Evolutionary conservation across 2,329 filamentous ascomycete genomes (phyloP).

Genomic region (Monosporascus sp.): DNA sequence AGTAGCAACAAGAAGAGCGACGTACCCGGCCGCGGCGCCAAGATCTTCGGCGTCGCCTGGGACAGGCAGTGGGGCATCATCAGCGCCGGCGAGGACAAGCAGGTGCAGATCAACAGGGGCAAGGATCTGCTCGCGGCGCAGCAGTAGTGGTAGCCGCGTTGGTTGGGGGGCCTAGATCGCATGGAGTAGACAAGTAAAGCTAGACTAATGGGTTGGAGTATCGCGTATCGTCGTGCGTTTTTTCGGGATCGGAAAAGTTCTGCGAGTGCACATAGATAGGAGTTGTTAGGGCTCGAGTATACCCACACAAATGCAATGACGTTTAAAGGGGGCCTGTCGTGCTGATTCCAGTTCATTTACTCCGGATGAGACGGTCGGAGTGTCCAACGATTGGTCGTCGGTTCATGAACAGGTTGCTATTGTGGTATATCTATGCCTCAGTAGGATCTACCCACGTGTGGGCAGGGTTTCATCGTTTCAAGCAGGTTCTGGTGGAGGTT

Average conservation of each 20-base stretch:
- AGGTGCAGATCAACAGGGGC: constrained; percentile 82
- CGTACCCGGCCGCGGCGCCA: constrained; percentile 73
- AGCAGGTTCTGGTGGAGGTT: too few species aligned
- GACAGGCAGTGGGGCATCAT: constrained; percentile 82
- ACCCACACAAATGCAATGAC: background rate
- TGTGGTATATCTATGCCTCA: too few species aligned
- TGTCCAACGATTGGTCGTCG: too few species aligned
- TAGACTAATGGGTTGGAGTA: too few species aligned
- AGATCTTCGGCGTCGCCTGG: constrained; percentile 88
- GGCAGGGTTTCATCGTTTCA: too few species aligned
- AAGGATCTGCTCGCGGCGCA: constrained; percentile 38
- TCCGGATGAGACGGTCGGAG: too few species aligned
- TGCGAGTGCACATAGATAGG: background rate
- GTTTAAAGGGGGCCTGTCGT: too few species aligned
- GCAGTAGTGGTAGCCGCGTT: background rate
- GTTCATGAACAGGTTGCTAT: too few species aligned
- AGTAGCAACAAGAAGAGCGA: constrained; percentile 52
- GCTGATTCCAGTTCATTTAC: too few species aligned
- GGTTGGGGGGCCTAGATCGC: background rate
- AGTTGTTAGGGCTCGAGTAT: background rate
- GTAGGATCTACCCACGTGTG: too few species aligned
- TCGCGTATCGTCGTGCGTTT: too few species aligned
- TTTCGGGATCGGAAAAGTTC: too few species aligned
- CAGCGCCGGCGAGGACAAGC: constrained; percentile 88
- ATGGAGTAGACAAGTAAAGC: background rate